Conservation (phyloP, 495 filamentous ascomycete species). For the Neohortaea acidophila region DNA sequence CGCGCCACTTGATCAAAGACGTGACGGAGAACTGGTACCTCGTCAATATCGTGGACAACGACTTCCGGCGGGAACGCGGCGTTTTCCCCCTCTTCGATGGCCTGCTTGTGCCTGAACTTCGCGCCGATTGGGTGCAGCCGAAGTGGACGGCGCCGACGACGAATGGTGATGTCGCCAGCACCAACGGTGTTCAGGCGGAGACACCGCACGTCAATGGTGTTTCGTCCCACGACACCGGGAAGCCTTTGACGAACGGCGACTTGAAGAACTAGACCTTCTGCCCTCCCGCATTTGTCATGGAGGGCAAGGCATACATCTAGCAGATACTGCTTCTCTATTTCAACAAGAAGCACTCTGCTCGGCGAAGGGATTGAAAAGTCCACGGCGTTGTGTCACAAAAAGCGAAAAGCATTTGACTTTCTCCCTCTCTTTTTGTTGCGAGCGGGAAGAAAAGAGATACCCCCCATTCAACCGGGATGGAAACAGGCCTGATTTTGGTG, state of each 20-base stretch:
- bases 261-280: constrained; percentile 1
- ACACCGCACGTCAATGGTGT: constrained; percentile 16
- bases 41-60: constrained; percentile 98
- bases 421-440: too few species aligned
- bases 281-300: too few species aligned
- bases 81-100: constrained; percentile 82
- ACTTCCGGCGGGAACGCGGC: constrained; percentile 64
- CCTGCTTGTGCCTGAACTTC: constrained; percentile 26
- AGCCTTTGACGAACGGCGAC: not conserved
- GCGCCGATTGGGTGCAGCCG: not conserved
- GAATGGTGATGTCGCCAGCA: not conserved
- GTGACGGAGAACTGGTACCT: constrained; percentile 86
- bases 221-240: too few species aligned
- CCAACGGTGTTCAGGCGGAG: constrained; percentile 11
- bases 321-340: too few species aligned
- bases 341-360: too few species aligned
- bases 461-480: too few species aligned
- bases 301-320: not conserved
- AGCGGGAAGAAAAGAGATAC: too few species aligned
- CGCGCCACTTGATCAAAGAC: constrained; percentile 61
- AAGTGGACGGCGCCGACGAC: constrained; percentile 1
- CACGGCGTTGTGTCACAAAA: too few species aligned
- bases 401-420: too few species aligned
- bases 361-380: too few species aligned
- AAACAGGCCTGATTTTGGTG: too few species aligned